Base-by-base conservation (phyloP, 1,284 basidiomycete genomes). In the Ganoderma leucocontextum region DNA sequence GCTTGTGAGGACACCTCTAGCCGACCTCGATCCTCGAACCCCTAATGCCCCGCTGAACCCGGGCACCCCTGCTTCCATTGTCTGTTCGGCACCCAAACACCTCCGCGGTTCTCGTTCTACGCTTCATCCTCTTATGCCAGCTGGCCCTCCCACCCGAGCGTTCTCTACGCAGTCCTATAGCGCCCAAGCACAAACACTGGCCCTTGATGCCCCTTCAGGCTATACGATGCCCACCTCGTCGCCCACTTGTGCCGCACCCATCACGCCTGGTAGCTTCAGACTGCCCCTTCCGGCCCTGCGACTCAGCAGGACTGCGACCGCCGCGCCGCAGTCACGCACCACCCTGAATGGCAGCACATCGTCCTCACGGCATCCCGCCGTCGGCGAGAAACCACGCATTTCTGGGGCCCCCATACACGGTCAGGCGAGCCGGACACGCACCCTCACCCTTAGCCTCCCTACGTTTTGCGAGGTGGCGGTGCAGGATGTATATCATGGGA, bases 1-100 rank as follows among this genome's bases (percentile, higher is more conserved):
- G 44, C 29, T 4, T 12, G 39, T 47, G 13, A 22, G 67, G n/a
- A 65, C 58, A 36, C 72, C 67, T 52, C 67, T 70, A 8, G 57
- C 61, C 33, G 65, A 71, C 41, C 22, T 69, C 25, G 33, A 57
- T 22, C 49, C 57, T 22, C 41, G 9, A 5, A 13, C 41, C 19
- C 44, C 29, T 22, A 36, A 35, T 3, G 15, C 49, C 13, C 38
- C 35, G 13, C 36, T 10, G 22, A 53, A 39, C 25, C 52, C 60
- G 13, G 44, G 39, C 25, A 22, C n/a, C 1, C 38, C 55, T 1
- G 8, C 29, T 33, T 63, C 33, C 49, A 25, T 41, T 41, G 19
- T 5, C 5, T 25, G 22, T 19, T 60, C 58, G 35, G 39, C 22
- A 13, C 36, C 22, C 22, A 41, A 25, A 17, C 47, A 55, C 1